Conservation (phyloP, 2,329 filamentous ascomycete genomes). For the Didymellaceae sp. region DNA sequence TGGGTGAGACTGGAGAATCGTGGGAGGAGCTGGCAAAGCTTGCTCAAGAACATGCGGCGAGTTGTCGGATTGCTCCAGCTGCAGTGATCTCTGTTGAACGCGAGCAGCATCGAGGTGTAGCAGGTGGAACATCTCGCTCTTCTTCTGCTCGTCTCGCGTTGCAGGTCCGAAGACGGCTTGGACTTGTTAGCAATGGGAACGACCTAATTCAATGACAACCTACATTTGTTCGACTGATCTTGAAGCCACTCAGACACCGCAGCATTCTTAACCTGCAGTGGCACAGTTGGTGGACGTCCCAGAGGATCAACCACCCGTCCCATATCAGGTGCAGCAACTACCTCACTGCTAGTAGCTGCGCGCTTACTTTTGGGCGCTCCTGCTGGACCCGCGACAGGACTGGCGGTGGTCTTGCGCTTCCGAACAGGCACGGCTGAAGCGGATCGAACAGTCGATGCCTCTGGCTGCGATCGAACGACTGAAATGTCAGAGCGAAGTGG, state of each 20-base stretch:
- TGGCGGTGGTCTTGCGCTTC: constrained; percentile 1
- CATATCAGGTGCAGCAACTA: neutral
- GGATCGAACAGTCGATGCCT: too few relatives aligned
- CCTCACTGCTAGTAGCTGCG: neutral
- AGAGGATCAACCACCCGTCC: neutral
- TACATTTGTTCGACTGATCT: constrained; percentile 1
- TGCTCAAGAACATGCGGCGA: neutral
- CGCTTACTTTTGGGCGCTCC: constrained; percentile 1
- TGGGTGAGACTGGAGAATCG: neutral
- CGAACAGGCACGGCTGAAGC: too few relatives aligned
- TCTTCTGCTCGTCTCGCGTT: too few relatives aligned
- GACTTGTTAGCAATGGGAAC: too few relatives aligned
- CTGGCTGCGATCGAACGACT: too few relatives aligned
- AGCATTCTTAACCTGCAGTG: neutral
- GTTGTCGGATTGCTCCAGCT: neutral
- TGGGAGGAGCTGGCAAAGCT: neutral
- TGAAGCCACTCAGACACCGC: constrained; percentile 6
- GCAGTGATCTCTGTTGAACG: too few relatives aligned
- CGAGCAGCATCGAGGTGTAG: too few relatives aligned
- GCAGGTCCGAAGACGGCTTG: too few relatives aligned
- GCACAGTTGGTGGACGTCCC: constrained; percentile 1
- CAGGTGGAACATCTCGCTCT: too few relatives aligned
- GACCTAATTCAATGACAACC: constrained; percentile 1
- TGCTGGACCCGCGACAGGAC: neutral
- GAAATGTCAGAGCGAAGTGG: too few relatives aligned